Base-by-base conservation (phyloP, 352 stramenopile genomes). In the Pythium phragmitis region DNA sequence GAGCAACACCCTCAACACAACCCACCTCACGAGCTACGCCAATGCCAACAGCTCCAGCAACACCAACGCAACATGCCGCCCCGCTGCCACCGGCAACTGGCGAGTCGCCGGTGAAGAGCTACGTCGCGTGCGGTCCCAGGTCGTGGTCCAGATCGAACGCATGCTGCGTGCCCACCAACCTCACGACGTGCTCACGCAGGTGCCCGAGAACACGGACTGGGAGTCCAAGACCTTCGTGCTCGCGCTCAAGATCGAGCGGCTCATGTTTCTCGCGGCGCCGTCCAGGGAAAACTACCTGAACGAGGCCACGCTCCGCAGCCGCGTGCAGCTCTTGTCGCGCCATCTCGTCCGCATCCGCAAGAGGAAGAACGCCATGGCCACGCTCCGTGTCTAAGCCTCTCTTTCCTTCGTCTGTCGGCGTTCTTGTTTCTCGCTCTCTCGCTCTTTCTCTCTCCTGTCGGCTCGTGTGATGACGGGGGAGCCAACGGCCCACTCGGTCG, bases 131-230 rank as follows among this genome's bases (percentile, higher is more conserved):
- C 75, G 78, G 4, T 76, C 78, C 3, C 69, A 72, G 6, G 56
- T 80, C 55, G 74, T 85, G 9, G 46, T 87, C 36, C 69, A 71
- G 12, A 82, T 87, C 56, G 78, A 87, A 49, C 66, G 76, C 36
- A 87, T 87, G 78, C 66, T 87, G 28, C 74, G 76, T 12, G 74
- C 65, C 33, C 78, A 87, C 63, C 69, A 76, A 54, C 78, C 76
- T 2, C 78, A 87, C 63, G 75, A 83, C 47, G 78, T 87, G 60
- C 67, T 87, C 48, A 87, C 78, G 1, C 69, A 85, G 52, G 74
- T 87, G 19, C 78, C 75, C 4, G 76, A 85, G 63, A 87, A 87
- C 74, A 80, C 60, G 16, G 67, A 85, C 66, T 87, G 78, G 78
- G 72, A 76, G 47, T 80, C 71, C 52, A 87, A 87, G 74, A 87